phyloP scores from a whole-genome alignment of 306 rosid genomes.

The Lathyrus sativus region DNA sequence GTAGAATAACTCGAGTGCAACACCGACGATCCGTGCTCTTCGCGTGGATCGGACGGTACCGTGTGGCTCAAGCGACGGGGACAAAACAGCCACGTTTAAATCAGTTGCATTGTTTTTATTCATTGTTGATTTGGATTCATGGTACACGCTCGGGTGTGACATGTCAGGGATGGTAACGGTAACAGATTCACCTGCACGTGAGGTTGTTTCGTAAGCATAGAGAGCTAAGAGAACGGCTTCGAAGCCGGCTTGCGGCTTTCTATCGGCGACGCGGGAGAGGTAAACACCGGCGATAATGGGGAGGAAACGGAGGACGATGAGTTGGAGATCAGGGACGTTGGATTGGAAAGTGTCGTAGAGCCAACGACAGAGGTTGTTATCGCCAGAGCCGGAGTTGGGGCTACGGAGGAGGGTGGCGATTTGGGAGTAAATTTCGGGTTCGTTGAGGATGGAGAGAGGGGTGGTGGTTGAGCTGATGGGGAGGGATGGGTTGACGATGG shows the following conservation, averaged over 20 bases:
- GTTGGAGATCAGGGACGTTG: slow-evolving; percentile 55
- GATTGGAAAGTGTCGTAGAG: slow-evolving; percentile 87
- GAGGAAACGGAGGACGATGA: slow-evolving; percentile 67
- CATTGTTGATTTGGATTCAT: slow-evolving; percentile 42
- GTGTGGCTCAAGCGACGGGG: slow-evolving; percentile 65
- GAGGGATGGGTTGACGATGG: slow-evolving; percentile 50
- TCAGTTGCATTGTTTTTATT: slow-evolving; percentile 47
- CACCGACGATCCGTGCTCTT: slow-evolving; percentile 67
- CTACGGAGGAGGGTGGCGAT: slow-evolving; percentile 66
- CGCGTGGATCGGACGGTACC: slow-evolving; percentile 69
- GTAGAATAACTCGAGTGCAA: slow-evolving; percentile 59
- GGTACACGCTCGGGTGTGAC: slow-evolving; percentile 62
- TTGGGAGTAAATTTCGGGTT: slow-evolving; percentile 40
- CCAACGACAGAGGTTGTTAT: slow-evolving; percentile 82
- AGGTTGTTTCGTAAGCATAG: slow-evolving; percentile 66
- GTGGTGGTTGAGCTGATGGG: slow-evolving; percentile 38
- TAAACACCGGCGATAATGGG: slow-evolving; percentile 66
- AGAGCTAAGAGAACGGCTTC: slow-evolving; percentile 77
- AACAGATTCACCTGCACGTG: slow-evolving; percentile 58
- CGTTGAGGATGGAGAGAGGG: slow-evolving; percentile 52
- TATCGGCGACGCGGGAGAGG: slow-evolving; percentile 57
- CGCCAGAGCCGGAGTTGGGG: slow-evolving; percentile 71
- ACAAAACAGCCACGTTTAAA: slow-evolving; percentile 44
- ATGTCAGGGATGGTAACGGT: slow-evolving; percentile 62
- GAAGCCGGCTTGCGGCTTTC: slow-evolving; percentile 69